These are phyloP conservation scores for Leersia perrieri DNA, from an alignment of 176 grass and related monocot genomes.

Conservation along the genomic window DNA sequence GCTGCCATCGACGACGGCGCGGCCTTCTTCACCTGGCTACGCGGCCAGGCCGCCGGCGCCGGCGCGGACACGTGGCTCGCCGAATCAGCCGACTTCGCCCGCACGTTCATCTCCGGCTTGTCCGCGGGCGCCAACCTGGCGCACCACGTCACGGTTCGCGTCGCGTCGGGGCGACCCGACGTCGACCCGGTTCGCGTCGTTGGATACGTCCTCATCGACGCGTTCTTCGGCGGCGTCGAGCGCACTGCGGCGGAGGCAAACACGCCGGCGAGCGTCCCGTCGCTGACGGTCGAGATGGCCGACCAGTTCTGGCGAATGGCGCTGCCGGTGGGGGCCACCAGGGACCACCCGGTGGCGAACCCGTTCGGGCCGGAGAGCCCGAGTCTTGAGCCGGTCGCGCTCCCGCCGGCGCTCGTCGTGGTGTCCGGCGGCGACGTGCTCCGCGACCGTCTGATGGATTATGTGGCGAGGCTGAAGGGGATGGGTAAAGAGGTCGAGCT, in stretches of 20 bases:
- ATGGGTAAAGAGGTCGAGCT: constrained; percentile 57
- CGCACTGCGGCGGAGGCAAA: constrained; percentile 39
- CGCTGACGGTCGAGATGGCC: constrained; percentile 6
- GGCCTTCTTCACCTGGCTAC: constrained; percentile 37
- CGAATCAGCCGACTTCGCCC: neutral
- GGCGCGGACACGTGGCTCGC: constrained; percentile 5
- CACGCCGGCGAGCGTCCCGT: too few relatives aligned
- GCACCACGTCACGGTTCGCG: constrained; percentile 7
- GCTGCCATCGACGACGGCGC: constrained; percentile 56
- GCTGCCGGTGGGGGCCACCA: constrained; percentile 32
- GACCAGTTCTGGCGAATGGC: too few relatives aligned
- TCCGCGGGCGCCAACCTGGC: constrained; percentile 26
- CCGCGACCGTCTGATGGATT: constrained; percentile 37
- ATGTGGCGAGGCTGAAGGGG: constrained; percentile 45
- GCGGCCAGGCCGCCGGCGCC: neutral
- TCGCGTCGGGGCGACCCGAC: neutral
- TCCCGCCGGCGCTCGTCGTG: constrained; percentile 44
- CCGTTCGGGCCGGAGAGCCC: constrained; percentile 53
- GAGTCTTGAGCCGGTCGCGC: constrained; percentile 4
- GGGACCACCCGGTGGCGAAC: constrained; percentile 49
- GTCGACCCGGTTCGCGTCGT: neutral
- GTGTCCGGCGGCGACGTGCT: constrained; percentile 46
- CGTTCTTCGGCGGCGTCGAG: constrained; percentile 42
- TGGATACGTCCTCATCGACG: constrained; percentile 42
- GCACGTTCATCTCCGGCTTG: constrained; percentile 4